A percentile compares a stretch with the other conserved stretches of the same genome.
Evolutionary conservation across 2,329 filamentous ascomycete genomes (phyloP).

Genomic region (Canariomyces notabilis): DNA sequence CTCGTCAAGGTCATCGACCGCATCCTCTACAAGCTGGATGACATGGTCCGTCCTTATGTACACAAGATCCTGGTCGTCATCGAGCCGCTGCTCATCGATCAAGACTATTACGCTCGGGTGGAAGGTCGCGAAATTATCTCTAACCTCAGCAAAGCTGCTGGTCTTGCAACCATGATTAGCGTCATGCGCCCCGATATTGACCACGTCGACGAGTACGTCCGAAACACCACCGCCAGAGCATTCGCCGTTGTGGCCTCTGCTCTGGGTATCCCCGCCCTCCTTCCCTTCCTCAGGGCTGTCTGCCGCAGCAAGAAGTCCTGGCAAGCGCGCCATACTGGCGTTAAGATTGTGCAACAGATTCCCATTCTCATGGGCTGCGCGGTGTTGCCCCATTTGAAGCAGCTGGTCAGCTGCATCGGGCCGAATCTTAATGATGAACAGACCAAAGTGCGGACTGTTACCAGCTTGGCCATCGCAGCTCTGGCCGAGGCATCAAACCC

Average conservation of each 20-base stretch:
- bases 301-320: slow-evolving; percentile 98
- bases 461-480: slow-evolving; percentile 88
- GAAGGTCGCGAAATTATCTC: slow-evolving; percentile 99
- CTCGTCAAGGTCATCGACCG: slow-evolving; percentile 98
- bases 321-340: slow-evolving; percentile 95
- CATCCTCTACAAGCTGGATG: slow-evolving; percentile 96
- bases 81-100: slow-evolving; percentile 96
- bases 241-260: slow-evolving; percentile 97
- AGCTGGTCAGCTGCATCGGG: slow-evolving; percentile 91
- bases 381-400: slow-evolving; percentile 90
- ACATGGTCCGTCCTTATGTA: slow-evolving; percentile 90
- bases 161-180: slow-evolving; percentile 97
- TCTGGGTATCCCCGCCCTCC: slow-evolving; percentile 86
- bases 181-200: slow-evolving; percentile 99
- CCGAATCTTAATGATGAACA: slow-evolving; percentile 97
- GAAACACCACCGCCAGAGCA: slow-evolving; percentile 93
- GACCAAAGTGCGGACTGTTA: slow-evolving; percentile 95
- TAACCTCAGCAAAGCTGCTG: slow-evolving; percentile 93
- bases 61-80: slow-evolving; percentile 99
- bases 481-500: slow-evolving; percentile 94
- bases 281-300: slow-evolving; percentile 92
- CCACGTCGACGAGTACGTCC: slow-evolving; percentile 95
- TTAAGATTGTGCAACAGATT: slow-evolving; percentile 99
- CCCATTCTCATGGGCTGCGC: slow-evolving; percentile 98
- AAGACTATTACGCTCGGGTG: slow-evolving; percentile 98